Percentiles rank a stretch among this genome's conserved stretches.
phyloP scores from a whole-genome alignment of 768 basidiomycete genomes.

The Russula lepida region DNA sequence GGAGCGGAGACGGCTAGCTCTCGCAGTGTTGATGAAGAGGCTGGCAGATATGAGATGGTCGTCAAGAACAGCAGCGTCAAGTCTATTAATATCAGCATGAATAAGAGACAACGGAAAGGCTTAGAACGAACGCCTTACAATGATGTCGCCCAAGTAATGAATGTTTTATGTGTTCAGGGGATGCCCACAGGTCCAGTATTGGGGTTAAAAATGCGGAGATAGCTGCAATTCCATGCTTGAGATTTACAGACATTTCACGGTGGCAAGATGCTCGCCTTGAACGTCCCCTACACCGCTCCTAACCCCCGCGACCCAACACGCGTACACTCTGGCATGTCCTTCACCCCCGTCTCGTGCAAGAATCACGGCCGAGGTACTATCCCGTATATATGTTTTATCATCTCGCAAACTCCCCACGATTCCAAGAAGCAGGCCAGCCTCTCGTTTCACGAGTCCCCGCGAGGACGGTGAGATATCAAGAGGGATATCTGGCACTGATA shows the following conservation, averaged over 20 bases:
- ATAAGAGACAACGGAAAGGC: background rate
- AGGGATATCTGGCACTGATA: constrained; percentile 28
- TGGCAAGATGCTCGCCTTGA: constrained; percentile 25
- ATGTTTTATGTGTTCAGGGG: constrained; percentile 70
- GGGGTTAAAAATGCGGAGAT: constrained; percentile 41
- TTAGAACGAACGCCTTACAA: constrained; percentile 41
- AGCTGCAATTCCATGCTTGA: constrained; percentile 27
- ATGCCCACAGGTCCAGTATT: constrained; percentile 61
- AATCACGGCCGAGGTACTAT: constrained; percentile 40
- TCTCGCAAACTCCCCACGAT: constrained; percentile 46
- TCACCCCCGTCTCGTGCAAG: constrained; percentile 53
- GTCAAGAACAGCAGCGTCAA: constrained; percentile 65
- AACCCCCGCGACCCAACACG: constrained; percentile 58
- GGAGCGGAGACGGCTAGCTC: constrained; percentile 44
- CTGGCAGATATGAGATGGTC: constrained; percentile 50
- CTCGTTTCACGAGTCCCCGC: constrained; percentile 42
- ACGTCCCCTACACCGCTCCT: constrained; percentile 29
- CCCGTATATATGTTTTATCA: constrained; percentile 44
- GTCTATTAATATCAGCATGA: constrained; percentile 38
- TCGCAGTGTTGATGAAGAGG: constrained; percentile 36
- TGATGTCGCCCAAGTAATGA: constrained; percentile 67
- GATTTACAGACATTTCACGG: background rate
- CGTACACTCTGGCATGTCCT: constrained; percentile 51
- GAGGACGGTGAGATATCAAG: constrained; percentile 28
- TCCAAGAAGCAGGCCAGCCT: constrained; percentile 42